Percentiles rank a stretch among this genome's conserved stretches.
phyloP scores from a whole-genome alignment of 192 early-diverging fungal species.

The Phycomyces blakesleeanus region DNA sequence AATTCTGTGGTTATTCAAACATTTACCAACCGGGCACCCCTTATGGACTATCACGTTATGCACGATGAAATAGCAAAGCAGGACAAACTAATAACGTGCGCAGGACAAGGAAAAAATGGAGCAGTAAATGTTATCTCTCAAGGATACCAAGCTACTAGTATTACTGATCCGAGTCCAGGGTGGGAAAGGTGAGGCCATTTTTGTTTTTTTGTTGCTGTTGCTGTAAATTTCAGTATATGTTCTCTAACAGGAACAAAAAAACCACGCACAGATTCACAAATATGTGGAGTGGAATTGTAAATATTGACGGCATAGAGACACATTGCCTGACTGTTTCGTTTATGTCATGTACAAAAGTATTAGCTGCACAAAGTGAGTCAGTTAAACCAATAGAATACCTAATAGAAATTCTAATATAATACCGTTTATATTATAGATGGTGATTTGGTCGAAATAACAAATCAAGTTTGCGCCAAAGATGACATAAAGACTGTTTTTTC shows the following conservation, averaged over 20 bases:
- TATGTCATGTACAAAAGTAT: background rate
- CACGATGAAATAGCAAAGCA: background rate
- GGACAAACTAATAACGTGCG: slow-evolving; percentile 15
- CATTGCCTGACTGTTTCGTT: background rate
- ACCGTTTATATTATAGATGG: background rate
- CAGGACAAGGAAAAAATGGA: slow-evolving; percentile 22
- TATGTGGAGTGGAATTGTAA: no score
- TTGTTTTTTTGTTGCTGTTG: no score
- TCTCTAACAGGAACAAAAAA: no score
- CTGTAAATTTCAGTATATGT: background rate
- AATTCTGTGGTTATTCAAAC: background rate
- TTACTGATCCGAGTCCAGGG: background rate
- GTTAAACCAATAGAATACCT: no score
- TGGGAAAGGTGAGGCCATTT: slow-evolving; percentile 25
- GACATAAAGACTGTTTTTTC: background rate
- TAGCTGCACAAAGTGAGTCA: background rate
- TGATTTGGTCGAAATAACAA: background rate
- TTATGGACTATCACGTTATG: slow-evolving; percentile 12
- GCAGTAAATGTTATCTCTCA: slow-evolving; percentile 6
- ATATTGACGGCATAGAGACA: no score
- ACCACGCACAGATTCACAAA: no score
- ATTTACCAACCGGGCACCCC: slow-evolving; percentile 22
- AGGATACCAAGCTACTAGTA: background rate
- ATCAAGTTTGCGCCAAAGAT: background rate
- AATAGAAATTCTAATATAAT: background rate